Evolutionary conservation across 1,284 basidiomycete genomes (phyloP).

Genomic region (Anthracocystis panici-leucophaei): DNA sequence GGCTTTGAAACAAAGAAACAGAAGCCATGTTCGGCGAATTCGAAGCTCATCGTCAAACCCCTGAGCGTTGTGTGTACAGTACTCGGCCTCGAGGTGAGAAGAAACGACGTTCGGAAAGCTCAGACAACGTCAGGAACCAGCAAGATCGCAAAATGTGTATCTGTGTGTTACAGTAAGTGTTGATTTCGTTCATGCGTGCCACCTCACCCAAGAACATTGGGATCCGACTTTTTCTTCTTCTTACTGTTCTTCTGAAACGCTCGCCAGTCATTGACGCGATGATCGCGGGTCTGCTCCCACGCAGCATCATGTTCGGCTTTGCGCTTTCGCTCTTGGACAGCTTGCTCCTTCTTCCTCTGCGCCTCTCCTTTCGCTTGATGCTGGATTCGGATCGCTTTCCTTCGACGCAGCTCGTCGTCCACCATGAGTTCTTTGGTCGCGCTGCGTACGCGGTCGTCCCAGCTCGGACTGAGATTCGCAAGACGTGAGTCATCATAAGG

Average conservation of each 20-base stretch:
- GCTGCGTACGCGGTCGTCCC: slow-evolving; percentile 71
- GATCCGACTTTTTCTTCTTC: slow-evolving; percentile 61
- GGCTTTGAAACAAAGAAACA: not conserved
- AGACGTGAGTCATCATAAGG: slow-evolving; percentile 69
- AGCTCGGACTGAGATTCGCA: slow-evolving; percentile 70
- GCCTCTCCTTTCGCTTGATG: slow-evolving; percentile 74
- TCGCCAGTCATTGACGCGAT: slow-evolving; percentile 66
- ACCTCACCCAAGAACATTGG: slow-evolving; percentile 56
- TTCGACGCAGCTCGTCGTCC: slow-evolving; percentile 73
- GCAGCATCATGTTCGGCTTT: slow-evolving; percentile 71
- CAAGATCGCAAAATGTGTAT: not conserved
- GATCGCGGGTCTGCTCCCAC: slow-evolving; percentile 72
- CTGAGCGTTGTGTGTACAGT: no score
- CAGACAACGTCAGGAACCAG: not conserved
- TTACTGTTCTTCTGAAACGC: slow-evolving; percentile 60
- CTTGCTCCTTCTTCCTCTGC: slow-evolving; percentile 72
- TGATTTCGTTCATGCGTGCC: not conserved
- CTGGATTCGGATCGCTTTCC: slow-evolving; percentile 71
- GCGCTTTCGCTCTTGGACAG: slow-evolving; percentile 69
- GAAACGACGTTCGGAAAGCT: not conserved
- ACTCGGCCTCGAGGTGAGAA: not conserved
- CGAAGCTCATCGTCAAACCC: not conserved
- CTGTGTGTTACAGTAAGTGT: not conserved
- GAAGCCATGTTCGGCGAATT: not conserved
- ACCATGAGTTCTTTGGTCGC: slow-evolving; percentile 73